Percentiles rank a stretch among this genome's conserved stretches.
Evolutionary conservation across 2,329 filamentous ascomycete species (phyloP).

Genomic region (Talaromyces marneffei): DNA sequence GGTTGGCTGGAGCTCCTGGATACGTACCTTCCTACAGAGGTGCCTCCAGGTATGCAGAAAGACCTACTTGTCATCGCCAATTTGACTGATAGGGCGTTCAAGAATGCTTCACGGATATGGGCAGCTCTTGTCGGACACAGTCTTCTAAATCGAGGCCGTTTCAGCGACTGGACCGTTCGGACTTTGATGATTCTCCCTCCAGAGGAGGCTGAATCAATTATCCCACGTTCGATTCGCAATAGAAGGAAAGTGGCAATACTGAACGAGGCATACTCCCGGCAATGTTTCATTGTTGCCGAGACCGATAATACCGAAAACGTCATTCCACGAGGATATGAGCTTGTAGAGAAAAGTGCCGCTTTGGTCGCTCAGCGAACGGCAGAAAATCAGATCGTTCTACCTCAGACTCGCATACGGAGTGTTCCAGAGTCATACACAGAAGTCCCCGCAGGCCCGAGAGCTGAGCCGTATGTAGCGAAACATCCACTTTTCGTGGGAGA

Average conservation of each 20-base stretch:
- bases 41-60: slow-evolving; percentile 46
- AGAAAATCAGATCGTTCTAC: slow-evolving; percentile 25
- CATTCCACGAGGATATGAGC: slow-evolving; percentile 23
- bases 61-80: slow-evolving; percentile 71
- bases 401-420: slow-evolving; percentile 24
- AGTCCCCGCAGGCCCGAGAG: background rate
- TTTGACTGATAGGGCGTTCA: slow-evolving; percentile 41
- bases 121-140: slow-evolving; percentile 52
- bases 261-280: slow-evolving; percentile 47
- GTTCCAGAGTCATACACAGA: slow-evolving; percentile 10
- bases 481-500: slow-evolving; percentile 26
- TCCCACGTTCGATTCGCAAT: slow-evolving; percentile 55
- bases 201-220: slow-evolving; percentile 51
- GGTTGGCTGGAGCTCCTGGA: slow-evolving; percentile 39
- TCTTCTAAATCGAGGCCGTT: slow-evolving; percentile 56
- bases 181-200: slow-evolving; percentile 68
- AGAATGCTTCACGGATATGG: slow-evolving; percentile 49
- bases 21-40: slow-evolving; percentile 28
- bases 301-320: slow-evolving; percentile 31
- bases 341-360: slow-evolving; percentile 21
- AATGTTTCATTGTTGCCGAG: slow-evolving; percentile 50
- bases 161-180: slow-evolving; percentile 71
- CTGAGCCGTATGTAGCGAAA: background rate
- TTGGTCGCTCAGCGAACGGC: slow-evolving; percentile 27
- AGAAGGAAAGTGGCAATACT: slow-evolving; percentile 56